Evolutionary conservation across 805 yeast species (phyloP).

Genomic region (Pichia nanzhaoensis): DNA sequence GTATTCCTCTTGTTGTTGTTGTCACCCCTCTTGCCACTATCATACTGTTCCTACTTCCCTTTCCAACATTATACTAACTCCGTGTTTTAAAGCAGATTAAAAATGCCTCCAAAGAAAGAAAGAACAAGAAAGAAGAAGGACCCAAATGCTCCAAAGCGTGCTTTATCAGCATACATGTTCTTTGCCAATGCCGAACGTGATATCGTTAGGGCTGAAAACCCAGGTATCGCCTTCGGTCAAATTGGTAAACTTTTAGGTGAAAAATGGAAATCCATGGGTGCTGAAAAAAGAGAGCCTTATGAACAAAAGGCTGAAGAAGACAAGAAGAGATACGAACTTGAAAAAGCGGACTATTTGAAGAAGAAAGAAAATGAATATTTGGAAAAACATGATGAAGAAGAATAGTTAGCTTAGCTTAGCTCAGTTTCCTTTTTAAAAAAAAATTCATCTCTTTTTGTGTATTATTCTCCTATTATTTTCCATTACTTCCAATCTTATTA

Average conservation of each 20-base stretch:
- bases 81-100: not conserved
- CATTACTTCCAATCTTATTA: not conserved
- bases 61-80: not conserved
- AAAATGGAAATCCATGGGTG: conserved; percentile 86
- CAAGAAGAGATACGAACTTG: conserved; percentile 95
- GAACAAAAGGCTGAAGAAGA: conserved; percentile 91
- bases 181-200: conserved; percentile 98
- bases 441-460: conserved; percentile 7
- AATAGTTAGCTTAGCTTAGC: too few species aligned
- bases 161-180: conserved; percentile 97
- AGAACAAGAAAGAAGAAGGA: conserved; percentile 43
- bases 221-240: conserved; percentile 92
- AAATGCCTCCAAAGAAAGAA: conserved; percentile 21
- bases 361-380: conserved; percentile 16
- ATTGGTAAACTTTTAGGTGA: conserved; percentile 94
- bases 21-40: not conserved
- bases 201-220: conserved; percentile 90
- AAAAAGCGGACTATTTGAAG: conserved; percentile 76
- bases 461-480: conserved; percentile 8
- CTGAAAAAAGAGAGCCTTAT: conserved; percentile 82
- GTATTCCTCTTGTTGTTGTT: too few species aligned
- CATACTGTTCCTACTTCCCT: not conserved
- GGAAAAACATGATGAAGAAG: conserved; percentile 8
- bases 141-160: conserved; percentile 99
- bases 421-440: not conserved